These are phyloP conservation scores for Leccinum variicolor DNA, from an alignment of 768 basidiomycete species.

Conservation along the genomic window DNA sequence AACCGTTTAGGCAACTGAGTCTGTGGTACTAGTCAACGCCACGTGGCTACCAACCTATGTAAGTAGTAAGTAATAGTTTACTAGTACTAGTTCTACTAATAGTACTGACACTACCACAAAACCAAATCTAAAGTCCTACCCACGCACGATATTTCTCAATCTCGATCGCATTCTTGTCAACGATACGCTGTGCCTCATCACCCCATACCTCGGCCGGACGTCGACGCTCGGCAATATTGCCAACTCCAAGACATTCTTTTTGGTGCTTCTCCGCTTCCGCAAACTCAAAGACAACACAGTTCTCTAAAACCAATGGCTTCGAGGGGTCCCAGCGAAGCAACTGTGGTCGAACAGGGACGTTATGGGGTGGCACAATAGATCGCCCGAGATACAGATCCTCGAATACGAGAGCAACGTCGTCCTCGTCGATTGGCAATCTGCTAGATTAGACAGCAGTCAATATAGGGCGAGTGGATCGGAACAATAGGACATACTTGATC, in stretches of 20 bases:
- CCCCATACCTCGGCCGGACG: slow-evolving; percentile 70
- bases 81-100: too few species aligned
- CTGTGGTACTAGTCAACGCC: neutral
- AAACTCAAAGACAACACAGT: slow-evolving; percentile 81
- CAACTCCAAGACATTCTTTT: slow-evolving; percentile 37
- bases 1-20: neutral
- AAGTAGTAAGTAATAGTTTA: too few species aligned
- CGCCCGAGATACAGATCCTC: slow-evolving; percentile 85
- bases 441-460: slow-evolving; percentile 36
- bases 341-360: slow-evolving; percentile 67
- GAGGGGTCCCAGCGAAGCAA: slow-evolving; percentile 79
- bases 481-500: slow-evolving; percentile 44
- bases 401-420: slow-evolving; percentile 79
- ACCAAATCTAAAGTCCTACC: slow-evolving; percentile 31
- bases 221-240: slow-evolving; percentile 7
- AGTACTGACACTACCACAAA: too few species aligned
- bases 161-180: slow-evolving; percentile 58
- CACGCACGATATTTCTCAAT: slow-evolving; percentile 53
- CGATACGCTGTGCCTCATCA: slow-evolving; percentile 51
- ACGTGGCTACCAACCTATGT: neutral
- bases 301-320: slow-evolving; percentile 64
- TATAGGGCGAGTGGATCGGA: neutral
- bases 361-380: slow-evolving; percentile 73
- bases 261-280: slow-evolving; percentile 70
- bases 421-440: slow-evolving; percentile 74